Percentiles rank a stretch among this genome's conserved stretches.
Evolutionary conservation across 2,329 filamentous ascomycete species (phyloP).

Genomic region (Fusarium floridanum): DNA sequence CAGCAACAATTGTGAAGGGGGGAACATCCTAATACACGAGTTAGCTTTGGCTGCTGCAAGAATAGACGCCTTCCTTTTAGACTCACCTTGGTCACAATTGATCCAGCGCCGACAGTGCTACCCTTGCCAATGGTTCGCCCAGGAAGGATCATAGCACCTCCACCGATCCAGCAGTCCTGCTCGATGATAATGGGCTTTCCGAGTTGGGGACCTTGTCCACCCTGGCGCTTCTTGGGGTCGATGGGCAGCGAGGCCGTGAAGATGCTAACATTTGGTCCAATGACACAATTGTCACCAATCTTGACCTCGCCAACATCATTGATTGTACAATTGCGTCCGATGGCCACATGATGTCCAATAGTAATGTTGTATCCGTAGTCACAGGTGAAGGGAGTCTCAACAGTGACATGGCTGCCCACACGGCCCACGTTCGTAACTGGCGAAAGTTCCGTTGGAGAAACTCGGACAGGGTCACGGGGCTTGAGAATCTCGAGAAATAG

Average conservation of each 20-base stretch:
- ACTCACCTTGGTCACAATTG: constrained; percentile 82
- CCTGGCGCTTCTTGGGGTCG: constrained; percentile 80
- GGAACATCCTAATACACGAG: constrained; percentile 66
- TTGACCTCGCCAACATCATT: constrained; percentile 87
- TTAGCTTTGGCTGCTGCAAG: constrained; percentile 32
- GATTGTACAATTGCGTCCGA: constrained; percentile 87
- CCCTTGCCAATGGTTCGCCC: constrained; percentile 86
- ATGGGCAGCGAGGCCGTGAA: constrained; percentile 80
- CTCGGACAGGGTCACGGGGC: constrained; percentile 67
- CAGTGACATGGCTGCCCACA: constrained; percentile 80
- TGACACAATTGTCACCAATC: constrained; percentile 82
- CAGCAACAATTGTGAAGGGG: constrained; percentile 76
- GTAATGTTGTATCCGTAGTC: constrained; percentile 97
- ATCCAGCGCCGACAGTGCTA: constrained; percentile 83
- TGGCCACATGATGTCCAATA: constrained; percentile 86
- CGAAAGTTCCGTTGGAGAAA: constrained; percentile 67
- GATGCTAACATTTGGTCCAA: constrained; percentile 89
- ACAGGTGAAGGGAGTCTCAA: constrained; percentile 91
- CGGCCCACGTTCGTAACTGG: constrained; percentile 68
- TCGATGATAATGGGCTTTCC: constrained; percentile 83
- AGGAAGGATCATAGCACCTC: constrained; percentile 81
- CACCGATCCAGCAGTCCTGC: constrained; percentile 87
- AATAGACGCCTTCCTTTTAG: not conserved
- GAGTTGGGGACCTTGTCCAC: constrained; percentile 77
- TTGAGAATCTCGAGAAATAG: constrained; percentile 80